Evolutionary conservation across 192 early-diverging fungal species (phyloP).

Genomic region (Mortierella hygrophila): DNA sequence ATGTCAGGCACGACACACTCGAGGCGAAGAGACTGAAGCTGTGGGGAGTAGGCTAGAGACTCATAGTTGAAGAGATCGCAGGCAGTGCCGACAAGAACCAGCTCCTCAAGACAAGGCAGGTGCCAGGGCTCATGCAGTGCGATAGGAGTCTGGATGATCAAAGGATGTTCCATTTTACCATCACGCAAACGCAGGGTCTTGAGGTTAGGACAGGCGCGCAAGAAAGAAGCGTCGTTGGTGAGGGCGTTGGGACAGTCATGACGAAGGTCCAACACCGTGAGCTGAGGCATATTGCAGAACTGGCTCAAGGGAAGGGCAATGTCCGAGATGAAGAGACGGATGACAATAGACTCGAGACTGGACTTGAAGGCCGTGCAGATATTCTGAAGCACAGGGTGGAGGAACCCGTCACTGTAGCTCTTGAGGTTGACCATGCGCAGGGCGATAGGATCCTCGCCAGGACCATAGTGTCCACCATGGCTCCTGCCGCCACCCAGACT

Average conservation of each 20-base stretch:
- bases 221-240: constrained; percentile 9
- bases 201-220: constrained; percentile 16
- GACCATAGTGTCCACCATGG: constrained; percentile 16
- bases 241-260: background rate
- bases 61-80: constrained; percentile 28
- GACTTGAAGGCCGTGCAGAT: constrained; percentile 16
- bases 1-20: constrained; percentile 3
- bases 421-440: constrained; percentile 10
- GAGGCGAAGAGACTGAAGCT: constrained; percentile 10
- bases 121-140: constrained; percentile 16
- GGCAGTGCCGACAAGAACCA: constrained; percentile 16
- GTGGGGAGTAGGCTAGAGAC: background rate
- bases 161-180: background rate
- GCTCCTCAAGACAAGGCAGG: constrained; percentile 12
- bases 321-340: background rate
- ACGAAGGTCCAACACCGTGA: constrained; percentile 18
- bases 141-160: background rate
- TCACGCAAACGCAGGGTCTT: constrained; percentile 14
- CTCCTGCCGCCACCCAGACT: constrained; percentile 10
- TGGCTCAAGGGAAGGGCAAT: background rate
- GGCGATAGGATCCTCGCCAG: constrained; percentile 17
- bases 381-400: constrained; percentile 28
- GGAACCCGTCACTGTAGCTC: background rate
- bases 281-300: constrained; percentile 4
- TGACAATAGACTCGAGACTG: constrained; percentile 15